These are phyloP conservation scores for Diutina mesorugosa DNA, from an alignment of 1,139 yeast species.

Conservation along the genomic window DNA sequence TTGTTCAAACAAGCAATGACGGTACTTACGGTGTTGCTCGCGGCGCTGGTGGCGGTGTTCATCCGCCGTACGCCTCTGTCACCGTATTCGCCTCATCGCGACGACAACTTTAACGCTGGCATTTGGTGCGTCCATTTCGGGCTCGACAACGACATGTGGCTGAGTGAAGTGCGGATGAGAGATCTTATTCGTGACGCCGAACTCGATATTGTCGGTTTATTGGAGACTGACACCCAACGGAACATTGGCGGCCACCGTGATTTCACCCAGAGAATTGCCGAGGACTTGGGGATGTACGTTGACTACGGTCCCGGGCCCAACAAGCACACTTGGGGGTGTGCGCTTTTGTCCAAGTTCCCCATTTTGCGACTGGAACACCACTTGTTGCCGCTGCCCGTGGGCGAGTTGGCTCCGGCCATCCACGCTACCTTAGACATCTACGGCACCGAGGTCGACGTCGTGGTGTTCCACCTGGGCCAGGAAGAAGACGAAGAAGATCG, in stretches of 20 bases:
- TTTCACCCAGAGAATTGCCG: conserved; percentile 81
- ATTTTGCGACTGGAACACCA: conserved; percentile 83
- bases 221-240: conserved; percentile 90
- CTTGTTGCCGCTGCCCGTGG: conserved; percentile 87
- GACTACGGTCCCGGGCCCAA: conserved; percentile 98
- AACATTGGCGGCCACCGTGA: conserved; percentile 93
- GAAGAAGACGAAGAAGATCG: conserved; percentile 96
- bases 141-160: conserved; percentile 97
- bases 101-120: conserved; percentile 80
- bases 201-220: conserved; percentile 77
- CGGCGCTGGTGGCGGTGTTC: conserved; percentile 26
- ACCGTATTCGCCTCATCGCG: conserved; percentile 64
- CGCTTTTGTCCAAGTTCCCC: conserved; percentile 86
- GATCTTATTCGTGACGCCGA: conserved; percentile 75
- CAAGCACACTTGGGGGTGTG: conserved; percentile 97
- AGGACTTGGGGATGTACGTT: conserved; percentile 85
- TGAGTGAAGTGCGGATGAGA: conserved; percentile 82
- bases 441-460: conserved; percentile 78
- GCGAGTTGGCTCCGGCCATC: conserved; percentile 96
- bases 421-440: conserved; percentile 90
- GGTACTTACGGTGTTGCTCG: conserved; percentile 17
- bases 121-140: conserved; percentile 98
- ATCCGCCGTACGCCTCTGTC: conserved; percentile 45
- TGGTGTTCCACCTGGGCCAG: conserved; percentile 96
- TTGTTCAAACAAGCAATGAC: conserved; percentile 14